Evolutionary conservation across 371 early-diverging fungal genomes (phyloP), one percentile per base, ranked within the genome.

Genomic region (Mucor racemosus): DNA sequence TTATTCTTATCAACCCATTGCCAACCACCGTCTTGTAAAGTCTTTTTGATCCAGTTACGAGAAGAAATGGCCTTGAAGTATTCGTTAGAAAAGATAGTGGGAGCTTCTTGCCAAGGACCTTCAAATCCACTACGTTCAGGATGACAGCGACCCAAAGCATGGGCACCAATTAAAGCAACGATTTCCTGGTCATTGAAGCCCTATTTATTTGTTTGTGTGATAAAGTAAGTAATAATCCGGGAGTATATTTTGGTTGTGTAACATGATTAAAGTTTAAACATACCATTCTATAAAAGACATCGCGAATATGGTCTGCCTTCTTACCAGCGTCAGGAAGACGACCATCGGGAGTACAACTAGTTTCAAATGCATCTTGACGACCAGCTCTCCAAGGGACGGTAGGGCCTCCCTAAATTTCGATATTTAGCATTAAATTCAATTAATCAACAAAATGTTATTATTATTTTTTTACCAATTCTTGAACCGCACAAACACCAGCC

Each of bases 231-330:
- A 3, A 40, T 44, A 42, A 17, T 41, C 57, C 64, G 35, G 17
- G 54, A 35, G 41, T 58, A 11, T 14, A 35, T 9, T 1, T 11
- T 2, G 19, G 7, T 65, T 58, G 46, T 58, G 58, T 65, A 56
- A 64, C 50, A 19, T 21, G 21, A 9, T 50, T 26, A 26, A 26
- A 11, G 26, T 26, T 26, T 50, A 50, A 42, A 54, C 53, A 65
- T 76, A 81, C 81, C 97, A 97, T 97, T 64, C 95, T 88, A 84
- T 94, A 91, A 77, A 97, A 98, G 69, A 95, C 78, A 61, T 91
- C 86, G 40, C 95, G 89, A 54, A 91, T 79, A 79, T 94, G 94
- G 50, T 84, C 73, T 65, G 88, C 78, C 58, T 88, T 93, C 75
- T 92, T 78, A 36, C 88, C 57, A 41, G 94, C 98, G 71, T 97